Evolutionary conservation across 768 basidiomycete genomes (phyloP).

Genomic region (Lanmaoa rubissima): DNA sequence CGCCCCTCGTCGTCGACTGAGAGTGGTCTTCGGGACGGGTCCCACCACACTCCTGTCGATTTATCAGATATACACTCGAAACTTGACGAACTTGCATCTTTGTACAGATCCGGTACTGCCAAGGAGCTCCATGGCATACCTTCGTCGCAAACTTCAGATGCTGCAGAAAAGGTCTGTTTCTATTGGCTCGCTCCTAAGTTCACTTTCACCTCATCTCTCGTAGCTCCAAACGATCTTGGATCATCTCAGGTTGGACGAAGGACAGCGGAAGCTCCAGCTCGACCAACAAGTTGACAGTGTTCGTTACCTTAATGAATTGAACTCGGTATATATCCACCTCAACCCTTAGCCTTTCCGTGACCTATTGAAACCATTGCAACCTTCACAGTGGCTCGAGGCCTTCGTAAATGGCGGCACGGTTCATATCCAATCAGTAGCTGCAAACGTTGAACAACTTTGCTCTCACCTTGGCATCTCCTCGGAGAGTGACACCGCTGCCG

Average conservation of each 20-base stretch:
- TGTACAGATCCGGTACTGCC: slow-evolving; percentile 11
- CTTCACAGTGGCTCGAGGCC: slow-evolving; percentile 71
- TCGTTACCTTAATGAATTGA: slow-evolving; percentile 77
- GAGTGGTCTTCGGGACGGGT: neutral
- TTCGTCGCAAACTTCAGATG: slow-evolving; percentile 2
- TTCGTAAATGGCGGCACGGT: slow-evolving; percentile 77
- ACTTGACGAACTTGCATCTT: slow-evolving; percentile 36
- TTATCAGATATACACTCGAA: slow-evolving; percentile 35
- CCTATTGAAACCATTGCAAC: neutral
- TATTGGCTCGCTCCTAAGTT: neutral
- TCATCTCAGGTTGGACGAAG: slow-evolving; percentile 47
- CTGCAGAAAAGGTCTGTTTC: slow-evolving; percentile 20
- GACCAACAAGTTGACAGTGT: slow-evolving; percentile 73
- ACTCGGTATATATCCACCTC: slow-evolving; percentile 46
- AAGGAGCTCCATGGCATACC: neutral
- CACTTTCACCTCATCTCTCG: neutral
- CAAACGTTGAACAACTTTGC: slow-evolving; percentile 60
- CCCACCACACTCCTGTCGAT: slow-evolving; percentile 12
- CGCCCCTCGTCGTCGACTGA: neutral
- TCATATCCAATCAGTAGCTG: slow-evolving; percentile 63
- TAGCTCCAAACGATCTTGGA: slow-evolving; percentile 46
- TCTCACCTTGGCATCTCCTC: slow-evolving; percentile 45
- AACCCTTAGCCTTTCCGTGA: neutral
- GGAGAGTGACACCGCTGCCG: slow-evolving; percentile 17
- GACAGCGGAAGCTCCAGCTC: slow-evolving; percentile 46